Conservation (phyloP, 805 yeast species). For the Ascoidea rubescens region DNA sequence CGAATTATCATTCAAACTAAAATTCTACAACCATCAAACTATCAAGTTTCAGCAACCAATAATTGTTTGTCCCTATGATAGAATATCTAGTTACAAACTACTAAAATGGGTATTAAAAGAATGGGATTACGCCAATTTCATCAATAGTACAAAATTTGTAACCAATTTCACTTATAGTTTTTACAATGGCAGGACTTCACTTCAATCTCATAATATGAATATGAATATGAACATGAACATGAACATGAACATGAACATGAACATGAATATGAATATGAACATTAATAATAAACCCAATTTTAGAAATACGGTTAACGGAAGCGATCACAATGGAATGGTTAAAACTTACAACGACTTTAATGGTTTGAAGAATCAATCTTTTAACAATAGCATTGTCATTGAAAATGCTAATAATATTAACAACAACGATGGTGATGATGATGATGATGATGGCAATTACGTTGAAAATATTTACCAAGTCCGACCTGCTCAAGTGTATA, state of each 20-base stretch:
- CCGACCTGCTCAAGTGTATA: slow-evolving; percentile 8
- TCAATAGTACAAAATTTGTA: slow-evolving; percentile 8
- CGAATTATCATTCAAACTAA: slow-evolving; percentile 34
- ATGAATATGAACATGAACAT: slow-evolving; percentile 11
- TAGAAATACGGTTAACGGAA: neutral
- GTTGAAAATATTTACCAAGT: slow-evolving; percentile 7
- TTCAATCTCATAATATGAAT: slow-evolving; percentile 15
- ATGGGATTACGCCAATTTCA: slow-evolving; percentile 27
- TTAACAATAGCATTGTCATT: too few species aligned
- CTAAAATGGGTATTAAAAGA: slow-evolving; percentile 40
- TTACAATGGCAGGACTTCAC: slow-evolving; percentile 12
- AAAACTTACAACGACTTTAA: neutral
- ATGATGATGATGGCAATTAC: neutral
- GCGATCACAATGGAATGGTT: neutral
- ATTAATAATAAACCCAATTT: slow-evolving; percentile 2
- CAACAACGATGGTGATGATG: neutral
- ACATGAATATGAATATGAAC: slow-evolving; percentile 7
- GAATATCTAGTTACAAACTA: slow-evolving; percentile 30
- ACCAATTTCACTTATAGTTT: slow-evolving; percentile 26
- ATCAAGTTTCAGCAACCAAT: slow-evolving; percentile 36
- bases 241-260: slow-evolving; percentile 6
- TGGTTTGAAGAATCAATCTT: neutral
- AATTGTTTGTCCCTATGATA: slow-evolving; percentile 39
- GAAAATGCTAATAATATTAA: too few species aligned
- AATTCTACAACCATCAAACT: slow-evolving; percentile 33